These are phyloP conservation scores for Dujonia santamariae DNA, from an alignment of 1,139 yeast species.

Conservation along the genomic window DNA sequence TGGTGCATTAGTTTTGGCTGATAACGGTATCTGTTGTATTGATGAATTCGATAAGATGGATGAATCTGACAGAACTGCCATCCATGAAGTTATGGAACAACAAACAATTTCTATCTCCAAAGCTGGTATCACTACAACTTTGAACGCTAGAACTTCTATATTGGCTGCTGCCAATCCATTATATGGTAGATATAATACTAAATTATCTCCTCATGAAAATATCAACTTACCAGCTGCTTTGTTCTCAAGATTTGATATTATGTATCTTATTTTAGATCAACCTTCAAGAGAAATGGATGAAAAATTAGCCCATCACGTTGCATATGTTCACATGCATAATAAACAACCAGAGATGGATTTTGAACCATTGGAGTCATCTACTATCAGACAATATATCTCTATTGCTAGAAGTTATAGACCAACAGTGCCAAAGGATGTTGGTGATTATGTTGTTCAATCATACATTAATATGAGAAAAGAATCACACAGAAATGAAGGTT, in stretches of 20 bases:
- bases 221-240: conserved; percentile 96
- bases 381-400: conserved; percentile 86
- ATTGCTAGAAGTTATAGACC: conserved; percentile 87
- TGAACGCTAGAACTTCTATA: conserved; percentile 94
- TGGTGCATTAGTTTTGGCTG: conserved; percentile 96
- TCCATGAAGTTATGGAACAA: conserved; percentile 99
- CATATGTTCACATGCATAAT: conserved; percentile 93
- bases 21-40: conserved; percentile 97
- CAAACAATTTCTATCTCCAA: conserved; percentile 96
- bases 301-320: conserved; percentile 86
- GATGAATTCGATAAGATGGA: conserved; percentile 99
- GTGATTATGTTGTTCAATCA: conserved; percentile 81
- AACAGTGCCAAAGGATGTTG: conserved; percentile 78
- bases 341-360: conserved; percentile 77
- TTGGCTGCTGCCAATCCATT: conserved; percentile 98
- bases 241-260: conserved; percentile 88
- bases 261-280: conserved; percentile 81
- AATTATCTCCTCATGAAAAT: conserved; percentile 88
- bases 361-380: conserved; percentile 73
- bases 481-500: conserved; percentile 74
- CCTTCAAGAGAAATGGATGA: conserved; percentile 82
- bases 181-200: conserved; percentile 91
- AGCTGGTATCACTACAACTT: conserved; percentile 96
- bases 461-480: conserved; percentile 93
- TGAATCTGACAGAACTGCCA: conserved; percentile 94